A percentile compares a stretch with the other conserved stretches of the same genome.
These are phyloP conservation scores for Leccinum imitatum DNA, from an alignment of 768 basidiomycete species.

Conservation along the genomic window DNA sequence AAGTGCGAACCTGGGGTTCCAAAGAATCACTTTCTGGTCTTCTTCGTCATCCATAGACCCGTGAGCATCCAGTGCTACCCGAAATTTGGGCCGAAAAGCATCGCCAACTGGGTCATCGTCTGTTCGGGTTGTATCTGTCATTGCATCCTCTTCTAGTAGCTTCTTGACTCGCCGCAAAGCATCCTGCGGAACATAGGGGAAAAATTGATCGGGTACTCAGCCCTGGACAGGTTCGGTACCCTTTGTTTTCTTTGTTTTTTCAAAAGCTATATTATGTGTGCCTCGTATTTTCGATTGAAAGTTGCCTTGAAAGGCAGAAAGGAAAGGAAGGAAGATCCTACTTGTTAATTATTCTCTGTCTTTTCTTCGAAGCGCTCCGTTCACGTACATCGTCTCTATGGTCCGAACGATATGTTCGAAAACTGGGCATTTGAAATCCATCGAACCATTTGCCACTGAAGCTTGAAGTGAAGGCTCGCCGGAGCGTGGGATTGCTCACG, in stretches of 20 bases:
- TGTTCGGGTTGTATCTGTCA: constrained; percentile 67
- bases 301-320: constrained; percentile 1
- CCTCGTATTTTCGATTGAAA: not conserved
- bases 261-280: constrained; percentile 10
- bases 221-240: not conserved
- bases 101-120: constrained; percentile 75
- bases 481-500: not conserved
- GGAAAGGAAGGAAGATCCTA: not conserved
- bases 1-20: constrained; percentile 57
- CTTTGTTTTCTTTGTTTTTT: not conserved
- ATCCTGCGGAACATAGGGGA: constrained; percentile 6
- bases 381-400: too few relatives aligned
- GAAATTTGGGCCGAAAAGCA: constrained; percentile 42
- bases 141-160: constrained; percentile 54
- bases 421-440: not conserved
- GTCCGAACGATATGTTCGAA: not conserved
- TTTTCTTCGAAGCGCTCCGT: too few relatives aligned
- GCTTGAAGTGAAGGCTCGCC: not conserved
- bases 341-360: not conserved
- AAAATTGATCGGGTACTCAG: constrained; percentile 17
- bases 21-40: constrained; percentile 73
- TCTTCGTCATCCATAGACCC: constrained; percentile 45
- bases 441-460: not conserved
- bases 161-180: constrained; percentile 16
- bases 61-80: constrained; percentile 43